Evolutionary conservation across 176 grass and related monocot species (phyloP), one percentile per base, ranked within the genome.

Genomic region (Chloris gayana): DNA sequence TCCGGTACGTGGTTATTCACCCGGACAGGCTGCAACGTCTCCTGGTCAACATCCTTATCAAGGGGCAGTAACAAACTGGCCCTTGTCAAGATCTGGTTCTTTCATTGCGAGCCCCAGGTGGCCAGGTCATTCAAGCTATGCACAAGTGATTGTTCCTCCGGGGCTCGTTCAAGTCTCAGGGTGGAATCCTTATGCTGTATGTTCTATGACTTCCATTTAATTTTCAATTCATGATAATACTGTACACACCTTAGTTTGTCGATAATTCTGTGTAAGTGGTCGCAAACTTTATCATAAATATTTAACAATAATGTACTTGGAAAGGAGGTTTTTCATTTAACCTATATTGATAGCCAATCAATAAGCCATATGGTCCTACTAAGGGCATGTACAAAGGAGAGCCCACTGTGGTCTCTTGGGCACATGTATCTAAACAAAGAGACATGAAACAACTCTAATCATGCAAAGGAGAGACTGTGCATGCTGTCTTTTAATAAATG

Each of bases 111-210:
- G 90, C 71, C 93, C 93, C 67, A 87, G 90, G 73, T 97, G 93
- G 93, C 88, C 91, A 84, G 90, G 88, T 57, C 91, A 91, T 88
- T 97, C 93, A 86, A 93, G 83, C 69, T 97, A 93, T 69, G 83
- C 90, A 17, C 93, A 97, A 81, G 87, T 97, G 62, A 93, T 97
- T 82, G 85, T 97, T 84, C 93, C 93, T 78, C 93, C 89, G 29
- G 93, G 93, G 19, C 76, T 97, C 67, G 85, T 97, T 78, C 93
- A 93, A 83, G 89, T 94, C 80, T 89, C 89, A 77, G 87, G 84
- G 54, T 97, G 94, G 94, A 91, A 78, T 85, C 79, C 91, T 53
- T 97, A 97, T 64, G 70, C 89, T 78, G 94, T 97, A 94, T 87
- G 89, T 86, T 84, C 71, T 44, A 26, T 65, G 47, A 42, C 41